A percentile compares a stretch with the other conserved stretches of the same genome.
phyloP scores from a whole-genome alignment of 2,329 filamentous ascomycete genomes.

The Colletotrichum sp. region DNA sequence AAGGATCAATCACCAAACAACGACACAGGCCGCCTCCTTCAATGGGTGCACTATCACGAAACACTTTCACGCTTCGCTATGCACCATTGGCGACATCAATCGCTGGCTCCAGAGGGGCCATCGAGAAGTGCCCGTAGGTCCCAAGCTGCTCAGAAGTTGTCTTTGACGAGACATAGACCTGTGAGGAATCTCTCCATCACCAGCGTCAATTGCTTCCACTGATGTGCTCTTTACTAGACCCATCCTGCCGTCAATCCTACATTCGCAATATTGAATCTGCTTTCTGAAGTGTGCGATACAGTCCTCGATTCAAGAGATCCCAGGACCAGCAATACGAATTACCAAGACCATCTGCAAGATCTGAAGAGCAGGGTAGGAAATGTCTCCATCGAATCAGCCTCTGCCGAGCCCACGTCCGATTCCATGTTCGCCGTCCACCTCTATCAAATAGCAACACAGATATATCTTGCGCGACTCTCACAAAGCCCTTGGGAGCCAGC shows the following conservation, averaged over 20 bases:
- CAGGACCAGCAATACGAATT: not conserved
- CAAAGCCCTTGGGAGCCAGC: constrained; percentile 27
- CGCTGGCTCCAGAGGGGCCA: not conserved
- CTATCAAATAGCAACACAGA: not conserved
- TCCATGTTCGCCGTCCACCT: not conserved
- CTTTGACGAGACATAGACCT: not conserved
- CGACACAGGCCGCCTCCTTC: not conserved
- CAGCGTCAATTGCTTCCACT: too few relatives aligned
- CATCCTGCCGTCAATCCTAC: not conserved
- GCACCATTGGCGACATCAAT: not conserved
- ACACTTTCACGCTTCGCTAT: not conserved
- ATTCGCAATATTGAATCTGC: not conserved
- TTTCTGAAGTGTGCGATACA: not conserved
- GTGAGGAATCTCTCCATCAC: not conserved
- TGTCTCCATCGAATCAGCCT: not conserved
- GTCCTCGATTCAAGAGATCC: not conserved
- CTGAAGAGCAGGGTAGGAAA: not conserved
- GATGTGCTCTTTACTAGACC: not conserved
- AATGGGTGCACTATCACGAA: constrained; percentile 1
- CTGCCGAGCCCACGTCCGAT: not conserved
- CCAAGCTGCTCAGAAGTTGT: not conserved
- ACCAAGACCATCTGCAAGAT: not conserved
- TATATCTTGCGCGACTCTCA: not conserved
- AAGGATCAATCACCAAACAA: not conserved
- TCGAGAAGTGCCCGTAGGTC: not conserved